Conservation (phyloP, 192 early-diverging fungal genomes). For the Podila epigama region DNA sequence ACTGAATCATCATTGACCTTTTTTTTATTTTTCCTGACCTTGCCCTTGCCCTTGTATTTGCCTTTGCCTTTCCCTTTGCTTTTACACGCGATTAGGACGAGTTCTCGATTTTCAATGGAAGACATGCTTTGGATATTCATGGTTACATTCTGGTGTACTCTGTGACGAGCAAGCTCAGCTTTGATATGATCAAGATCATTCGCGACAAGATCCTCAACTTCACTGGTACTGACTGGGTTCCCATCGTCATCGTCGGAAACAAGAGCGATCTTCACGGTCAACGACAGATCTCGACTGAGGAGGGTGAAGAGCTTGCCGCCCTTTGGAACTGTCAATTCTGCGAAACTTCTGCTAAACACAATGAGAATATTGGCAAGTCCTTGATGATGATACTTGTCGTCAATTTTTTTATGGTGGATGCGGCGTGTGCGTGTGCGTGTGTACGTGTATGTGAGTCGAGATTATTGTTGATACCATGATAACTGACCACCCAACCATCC, state of each 20-base stretch:
- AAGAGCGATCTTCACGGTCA: slow-evolving; percentile 87
- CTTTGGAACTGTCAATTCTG: slow-evolving; percentile 87
- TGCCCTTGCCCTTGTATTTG: not conserved
- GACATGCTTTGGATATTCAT: slow-evolving; percentile 89
- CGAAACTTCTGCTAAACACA: slow-evolving; percentile 93
- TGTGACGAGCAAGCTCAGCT: slow-evolving; percentile 80
- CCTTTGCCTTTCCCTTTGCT: not conserved
- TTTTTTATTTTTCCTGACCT: not conserved
- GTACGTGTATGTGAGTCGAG: no score
- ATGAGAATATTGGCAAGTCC: slow-evolving; percentile 82
- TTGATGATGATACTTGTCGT: not conserved
- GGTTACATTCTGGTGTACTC: slow-evolving; percentile 97
- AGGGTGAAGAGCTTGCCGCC: slow-evolving; percentile 80
- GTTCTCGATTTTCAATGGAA: slow-evolving; percentile 91
- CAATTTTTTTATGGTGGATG: not conserved
- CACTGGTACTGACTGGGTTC: slow-evolving; percentile 89
- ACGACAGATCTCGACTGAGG: slow-evolving; percentile 78
- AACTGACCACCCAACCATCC: no score
- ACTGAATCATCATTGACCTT: not conserved
- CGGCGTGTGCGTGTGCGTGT: no score
- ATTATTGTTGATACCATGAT: no score
- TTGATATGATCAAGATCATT: slow-evolving; percentile 91
- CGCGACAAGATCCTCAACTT: slow-evolving; percentile 95
- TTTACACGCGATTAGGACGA: slow-evolving; percentile 71
- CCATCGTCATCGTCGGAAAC: slow-evolving; percentile 91